Base-by-base conservation (phyloP, 306 rosid species). In the Lathyrus tuberosus region DNA sequence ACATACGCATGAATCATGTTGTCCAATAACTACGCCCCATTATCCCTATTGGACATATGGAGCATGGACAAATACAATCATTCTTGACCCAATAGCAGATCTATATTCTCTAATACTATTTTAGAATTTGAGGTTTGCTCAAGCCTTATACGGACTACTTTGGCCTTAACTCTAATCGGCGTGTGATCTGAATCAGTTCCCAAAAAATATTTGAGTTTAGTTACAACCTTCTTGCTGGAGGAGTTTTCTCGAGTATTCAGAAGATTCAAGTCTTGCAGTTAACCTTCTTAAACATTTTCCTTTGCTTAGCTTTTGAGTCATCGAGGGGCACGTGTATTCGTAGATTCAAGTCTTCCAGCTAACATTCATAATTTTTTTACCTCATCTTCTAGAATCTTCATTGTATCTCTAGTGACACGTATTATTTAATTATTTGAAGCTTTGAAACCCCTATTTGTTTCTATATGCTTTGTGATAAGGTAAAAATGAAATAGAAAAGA, bases 391-490 rank as follows among this genome's bases (percentile, higher is more conserved):
- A 49, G 56, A 49, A 49, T 49, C 56, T 51, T 8, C 57, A 18
- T 51, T 51, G 57, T 26, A 9, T 18, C 57, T 51, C 57, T 4
- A 18, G 28, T 51, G 26, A 51, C 57, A 9, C 11, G 1, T 53
- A 54, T 54, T 54, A 22, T 30, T 53, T 53, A 53, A 53, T 53
- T 53, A 53, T 22, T 53, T 53, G n/a, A 53, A 53, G 60, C 35
- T 53, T 22, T 24, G 60, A 11, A 24, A 53, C 8, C 8, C 8
- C 15, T 22, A 22, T 22, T 10, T 22, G 35, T 53, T 53, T 53
- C 60, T 22, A 22, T 53, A 11, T 53, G 60, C 60, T 53, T 53
- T 11, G 35, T 53, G 60, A 53, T 53, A 53, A n/a, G 31, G n/a
- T 53, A 22, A 24, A 53, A 53, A 53, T n/a, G 15, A 53, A 53